Evolutionary conservation across 2,329 filamentous ascomycete species (phyloP).

Genomic region (Exutisphaerella laricina): DNA sequence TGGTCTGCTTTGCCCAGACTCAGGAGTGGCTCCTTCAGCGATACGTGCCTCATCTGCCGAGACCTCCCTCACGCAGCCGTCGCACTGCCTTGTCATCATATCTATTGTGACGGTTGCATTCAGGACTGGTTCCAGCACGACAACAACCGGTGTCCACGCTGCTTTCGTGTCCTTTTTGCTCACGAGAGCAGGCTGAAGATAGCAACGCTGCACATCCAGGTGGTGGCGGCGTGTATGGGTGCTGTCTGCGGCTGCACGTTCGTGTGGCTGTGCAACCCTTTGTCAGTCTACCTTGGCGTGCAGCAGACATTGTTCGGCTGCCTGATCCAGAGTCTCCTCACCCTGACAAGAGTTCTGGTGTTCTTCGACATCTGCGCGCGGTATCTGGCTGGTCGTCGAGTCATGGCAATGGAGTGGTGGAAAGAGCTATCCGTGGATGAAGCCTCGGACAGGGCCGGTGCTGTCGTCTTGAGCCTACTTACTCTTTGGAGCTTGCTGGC

Average conservation of each 20-base stretch:
- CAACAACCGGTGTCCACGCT: neutral
- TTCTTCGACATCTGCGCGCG: neutral
- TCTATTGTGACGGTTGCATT: neutral
- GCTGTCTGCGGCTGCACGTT: neutral
- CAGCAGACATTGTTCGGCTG: neutral
- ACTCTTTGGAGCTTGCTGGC: neutral
- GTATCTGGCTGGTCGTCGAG: neutral
- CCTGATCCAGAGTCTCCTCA: neutral
- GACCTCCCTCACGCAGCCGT: neutral
- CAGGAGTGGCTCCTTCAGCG: neutral
- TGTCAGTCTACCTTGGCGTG: neutral
- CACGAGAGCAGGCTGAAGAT: slow-evolving; percentile 1
- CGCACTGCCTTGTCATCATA: neutral
- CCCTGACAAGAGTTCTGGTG: neutral
- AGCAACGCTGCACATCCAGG: neutral
- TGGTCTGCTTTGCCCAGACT: neutral
- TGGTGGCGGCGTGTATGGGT: neutral
- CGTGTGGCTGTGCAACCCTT: neutral
- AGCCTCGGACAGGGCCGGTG: neutral
- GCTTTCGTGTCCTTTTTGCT: neutral
- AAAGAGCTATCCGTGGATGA: neutral
- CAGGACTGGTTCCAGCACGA: neutral
- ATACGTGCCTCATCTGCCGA: slow-evolving; percentile 1
- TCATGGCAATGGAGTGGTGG: neutral
- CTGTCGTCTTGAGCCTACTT: neutral